Percentiles rank a stretch among this genome's conserved stretches.
phyloP scores from a whole-genome alignment of 169 alveolate species.

The Cryptosporidium meleagridis region DNA sequence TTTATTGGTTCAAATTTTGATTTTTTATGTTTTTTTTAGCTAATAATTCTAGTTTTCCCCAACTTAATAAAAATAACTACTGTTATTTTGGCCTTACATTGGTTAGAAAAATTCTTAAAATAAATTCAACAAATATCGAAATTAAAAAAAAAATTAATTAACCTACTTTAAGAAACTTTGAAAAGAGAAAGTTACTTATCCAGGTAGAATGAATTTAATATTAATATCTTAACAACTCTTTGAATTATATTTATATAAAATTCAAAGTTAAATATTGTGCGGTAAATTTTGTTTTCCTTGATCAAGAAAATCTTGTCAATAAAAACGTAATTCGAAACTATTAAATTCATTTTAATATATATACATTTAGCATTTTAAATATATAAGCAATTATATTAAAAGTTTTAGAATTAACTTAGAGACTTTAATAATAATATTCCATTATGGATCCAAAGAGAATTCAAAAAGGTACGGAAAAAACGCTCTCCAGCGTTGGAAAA shows the following conservation, averaged over 20 bases:
- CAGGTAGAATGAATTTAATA: background rate
- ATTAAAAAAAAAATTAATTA: too few relatives aligned
- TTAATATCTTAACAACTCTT: background rate
- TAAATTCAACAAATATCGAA: too few relatives aligned
- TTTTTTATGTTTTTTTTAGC: too few relatives aligned
- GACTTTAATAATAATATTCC: background rate
- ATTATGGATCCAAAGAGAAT: constrained; percentile 62
- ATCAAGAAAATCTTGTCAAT: background rate
- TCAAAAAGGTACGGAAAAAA: constrained; percentile 61
- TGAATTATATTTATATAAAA: background rate
- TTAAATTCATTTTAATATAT: background rate
- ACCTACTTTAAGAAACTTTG: background rate
- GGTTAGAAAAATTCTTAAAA: too few relatives aligned
- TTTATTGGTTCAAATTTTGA: too few relatives aligned
- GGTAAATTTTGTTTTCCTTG: background rate
- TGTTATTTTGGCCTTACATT: too few relatives aligned
- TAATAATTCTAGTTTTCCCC: too few relatives aligned
- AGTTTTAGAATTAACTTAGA: background rate
- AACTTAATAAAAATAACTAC: too few relatives aligned
- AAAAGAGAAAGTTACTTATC: background rate
- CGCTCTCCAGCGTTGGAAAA: constrained; percentile 69
- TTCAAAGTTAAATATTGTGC: background rate
- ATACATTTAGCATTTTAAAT: background rate
- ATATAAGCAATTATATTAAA: background rate
- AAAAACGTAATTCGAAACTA: background rate